Evolutionary conservation across 768 basidiomycete genomes (phyloP), one percentile per base, ranked within the genome.

Genomic region (Suillus weaverae): DNA sequence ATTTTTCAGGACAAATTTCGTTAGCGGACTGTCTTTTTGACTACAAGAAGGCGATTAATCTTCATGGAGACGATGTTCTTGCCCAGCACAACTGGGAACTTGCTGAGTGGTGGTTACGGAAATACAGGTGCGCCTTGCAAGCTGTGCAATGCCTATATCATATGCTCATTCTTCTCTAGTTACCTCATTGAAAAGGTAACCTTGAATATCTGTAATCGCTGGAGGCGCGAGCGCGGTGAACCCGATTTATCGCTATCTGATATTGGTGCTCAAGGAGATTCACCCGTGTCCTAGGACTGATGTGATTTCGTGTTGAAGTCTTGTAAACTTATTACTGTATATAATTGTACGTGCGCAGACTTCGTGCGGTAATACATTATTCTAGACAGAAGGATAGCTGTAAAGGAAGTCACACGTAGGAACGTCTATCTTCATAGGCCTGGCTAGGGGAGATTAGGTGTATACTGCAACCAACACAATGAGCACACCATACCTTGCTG

Each of bases 51-150:
- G 84, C 86, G 4, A 83, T 92, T 14, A 89, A 84, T 3, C 84
- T 96, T 51, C 95, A 97, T 65, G 94, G 94, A 14, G 92, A 97
- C 68, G 95, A 98, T 70, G 91, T 95, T 26, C 81, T 97, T n/a
- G 88, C 89, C 4, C 93, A 97, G 69, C 80, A 78, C 50, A 95
- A 93, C 70, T 97, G 95, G 94, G 96, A 98, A 77, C 82, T 97
- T 46, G 81, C 84, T 18, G 94, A 95, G 71, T 81, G 82, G 61
- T 97, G 94, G 87, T 80, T 97, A 53, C 84, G 86, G 63, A 86
- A 91, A 77, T 96, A 92, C 68, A 88, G 88, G 95, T 94, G 57
- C 60, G 68, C 22, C 33, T 33, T 46, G 32, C 46, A 16, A 13
- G 14, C 60, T 26, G 16, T 62, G 20, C 30, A 16, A 18, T 44